phyloP scores from a whole-genome alignment of 768 basidiomycete species.

The Infundibulicybe gibba region DNA sequence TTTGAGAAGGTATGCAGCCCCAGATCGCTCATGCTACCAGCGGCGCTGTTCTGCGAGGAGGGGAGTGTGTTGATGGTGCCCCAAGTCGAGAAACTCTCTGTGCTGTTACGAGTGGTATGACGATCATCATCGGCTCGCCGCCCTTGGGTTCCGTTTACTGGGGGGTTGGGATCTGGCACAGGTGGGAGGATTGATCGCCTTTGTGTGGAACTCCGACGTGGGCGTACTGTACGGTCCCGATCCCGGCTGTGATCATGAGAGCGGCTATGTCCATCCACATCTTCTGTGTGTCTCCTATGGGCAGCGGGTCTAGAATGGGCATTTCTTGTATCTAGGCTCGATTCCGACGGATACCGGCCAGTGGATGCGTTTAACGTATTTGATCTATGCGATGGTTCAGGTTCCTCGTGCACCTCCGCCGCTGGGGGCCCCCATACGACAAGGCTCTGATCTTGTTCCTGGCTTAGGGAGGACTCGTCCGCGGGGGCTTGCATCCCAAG shows the following conservation, averaged over 20 bases:
- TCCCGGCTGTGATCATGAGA: neutral
- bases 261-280: neutral
- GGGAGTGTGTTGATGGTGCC: conserved; percentile 25
- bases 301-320: neutral
- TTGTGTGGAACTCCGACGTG: neutral
- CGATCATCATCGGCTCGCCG: neutral
- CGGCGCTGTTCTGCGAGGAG: neutral
- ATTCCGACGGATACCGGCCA: no score
- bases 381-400: no score
- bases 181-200: neutral
- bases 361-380: no score
- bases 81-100: conserved; percentile 19
- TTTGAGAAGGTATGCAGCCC: conserved; percentile 19
- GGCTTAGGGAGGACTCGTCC: no score
- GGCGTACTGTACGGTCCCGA: neutral
- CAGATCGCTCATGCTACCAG: conserved; percentile 15
- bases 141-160: neutral
- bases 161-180: neutral
- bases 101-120: neutral
- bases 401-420: no score
- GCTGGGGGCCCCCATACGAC: no score
- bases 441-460: no score
- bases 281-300: neutral
- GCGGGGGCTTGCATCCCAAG: no score
- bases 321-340: no score